These are phyloP conservation scores for Wickerhamomyces ciferrii DNA, from an alignment of 805 yeast species.

Conservation along the genomic window DNA sequence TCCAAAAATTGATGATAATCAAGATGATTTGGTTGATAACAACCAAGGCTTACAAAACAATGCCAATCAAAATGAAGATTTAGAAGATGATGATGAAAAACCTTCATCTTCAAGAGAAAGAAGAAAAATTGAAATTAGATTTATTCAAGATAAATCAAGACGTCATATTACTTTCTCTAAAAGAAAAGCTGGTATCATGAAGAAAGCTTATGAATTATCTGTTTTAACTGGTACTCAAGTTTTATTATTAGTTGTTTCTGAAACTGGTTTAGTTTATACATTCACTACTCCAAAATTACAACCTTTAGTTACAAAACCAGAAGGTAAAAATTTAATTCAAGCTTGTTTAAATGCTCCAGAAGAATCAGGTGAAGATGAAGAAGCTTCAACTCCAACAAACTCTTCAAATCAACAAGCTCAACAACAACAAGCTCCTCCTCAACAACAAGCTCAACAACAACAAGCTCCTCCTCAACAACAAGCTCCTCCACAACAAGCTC, in stretches of 20 bases:
- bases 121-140: slow-evolving; percentile 94
- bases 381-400: slow-evolving; percentile 30
- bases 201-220: slow-evolving; percentile 96
- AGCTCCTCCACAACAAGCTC: slow-evolving; percentile 2
- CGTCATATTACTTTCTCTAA: slow-evolving; percentile 97
- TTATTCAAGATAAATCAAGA: slow-evolving; percentile 95
- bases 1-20: slow-evolving; percentile 14
- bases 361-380: slow-evolving; percentile 47
- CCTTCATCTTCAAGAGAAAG: slow-evolving; percentile 46
- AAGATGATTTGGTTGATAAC: slow-evolving; percentile 18
- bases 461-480: slow-evolving; percentile 7
- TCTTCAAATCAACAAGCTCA: slow-evolving; percentile 19
- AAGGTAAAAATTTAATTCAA: slow-evolving; percentile 94
- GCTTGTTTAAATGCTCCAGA: slow-evolving; percentile 97
- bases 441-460: slow-evolving; percentile 10
- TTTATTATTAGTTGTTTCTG: slow-evolving; percentile 87
- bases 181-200: slow-evolving; percentile 98
- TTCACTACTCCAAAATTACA: slow-evolving; percentile 99
- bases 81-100: slow-evolving; percentile 45
- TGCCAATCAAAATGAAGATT: slow-evolving; percentile 18
- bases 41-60: slow-evolving; percentile 6
- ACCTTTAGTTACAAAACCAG: slow-evolving; percentile 95
- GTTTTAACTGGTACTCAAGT: slow-evolving; percentile 98
- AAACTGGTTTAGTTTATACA: slow-evolving; percentile 97
- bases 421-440: slow-evolving; percentile 20